Evolutionary conservation across 1,284 basidiomycete genomes (phyloP), one percentile per base, ranked within the genome.

Genomic region (Psilocybe mexicana): DNA sequence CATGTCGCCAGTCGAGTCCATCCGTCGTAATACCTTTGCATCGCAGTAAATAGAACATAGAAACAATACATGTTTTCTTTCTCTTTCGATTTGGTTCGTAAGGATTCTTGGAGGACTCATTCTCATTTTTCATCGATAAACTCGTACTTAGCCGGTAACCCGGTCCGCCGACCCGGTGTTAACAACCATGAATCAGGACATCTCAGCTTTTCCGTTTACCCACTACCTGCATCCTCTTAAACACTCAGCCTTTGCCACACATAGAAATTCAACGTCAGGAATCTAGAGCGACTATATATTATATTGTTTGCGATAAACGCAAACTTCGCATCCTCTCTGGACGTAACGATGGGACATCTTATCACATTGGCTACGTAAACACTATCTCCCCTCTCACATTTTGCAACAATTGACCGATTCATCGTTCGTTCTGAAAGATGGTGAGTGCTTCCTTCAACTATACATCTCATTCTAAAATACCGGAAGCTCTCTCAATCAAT

Each of bases 401-500:
- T 26, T 12, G 5, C 5, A 33, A 8, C 8, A 4, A 33, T 33
- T 33, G 30, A 33, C 4, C 8, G 5, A 33, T 6, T 6, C 5
- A 33, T 33, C 8, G 4, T 8, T 33, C 8, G 8, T 33, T 8
- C 30, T 33, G 8, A 4, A 33, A 33, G 30, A 33, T 33, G 30
- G 30, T 33, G 8, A 33, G 30, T 33, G 30, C 30, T 33, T 33
- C 30, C 30, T 33, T 8, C 30, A 33, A 4, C 30, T 8, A 52
- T 25, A 43, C 54, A 52, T 25, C 23, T 24, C 14, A 48, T 35
- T 24, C 40, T 43, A 30, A 14, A 45, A 26, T 2, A 30, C 47
- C 54, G 10, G 54, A 55, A 96, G 94, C 71, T 94, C 94, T 24
- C 81, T 98, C 50, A 96, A 96, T 70, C 96, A 98, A 77, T 98